A percentile compares a stretch with the other conserved stretches of the same genome.
phyloP scores from a whole-genome alignment of 306 rosid species.

The Quercus robur region DNA sequence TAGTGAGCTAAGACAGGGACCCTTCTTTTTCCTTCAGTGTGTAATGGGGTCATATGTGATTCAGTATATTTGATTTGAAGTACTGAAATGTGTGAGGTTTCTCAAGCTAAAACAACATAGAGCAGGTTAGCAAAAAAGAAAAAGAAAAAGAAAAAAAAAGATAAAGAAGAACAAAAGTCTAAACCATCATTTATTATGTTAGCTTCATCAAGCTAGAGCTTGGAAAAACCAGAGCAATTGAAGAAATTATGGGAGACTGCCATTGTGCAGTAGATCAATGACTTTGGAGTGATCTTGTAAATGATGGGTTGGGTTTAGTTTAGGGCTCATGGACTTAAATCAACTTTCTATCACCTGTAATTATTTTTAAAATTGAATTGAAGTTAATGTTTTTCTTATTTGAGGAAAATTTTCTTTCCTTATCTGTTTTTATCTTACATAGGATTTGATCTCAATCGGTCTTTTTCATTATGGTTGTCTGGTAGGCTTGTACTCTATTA shows the following conservation, averaged over 20 bases:
- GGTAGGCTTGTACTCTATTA: no score
- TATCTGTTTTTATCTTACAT: no score
- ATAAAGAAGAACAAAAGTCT: neutral
- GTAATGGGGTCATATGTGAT: neutral
- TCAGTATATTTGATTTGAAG: neutral
- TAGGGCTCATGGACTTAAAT: neutral
- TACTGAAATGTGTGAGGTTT: neutral
- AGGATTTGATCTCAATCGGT: no score
- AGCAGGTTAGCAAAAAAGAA: neutral
- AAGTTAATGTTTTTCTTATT: neutral
- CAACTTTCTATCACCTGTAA: neutral
- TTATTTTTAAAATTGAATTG: neutral
- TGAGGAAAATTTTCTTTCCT: neutral
- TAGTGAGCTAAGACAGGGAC: constrained; percentile 19
- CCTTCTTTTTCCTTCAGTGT: constrained; percentile 5
- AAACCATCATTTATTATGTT: neutral
- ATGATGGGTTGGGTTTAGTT: constrained; percentile 1
- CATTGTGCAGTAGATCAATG: neutral
- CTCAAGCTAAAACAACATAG: neutral
- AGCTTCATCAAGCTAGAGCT: neutral
- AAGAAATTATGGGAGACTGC: neutral
- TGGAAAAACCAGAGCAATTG: neutral
- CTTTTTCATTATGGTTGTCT: no score
- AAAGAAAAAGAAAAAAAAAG: no score
- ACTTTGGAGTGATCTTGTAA: neutral